A percentile compares a stretch with the other conserved stretches of the same genome.
phyloP scores from a whole-genome alignment of 1,139 yeast genomes.

The Spencermartinsiella ligniputridi region DNA sequence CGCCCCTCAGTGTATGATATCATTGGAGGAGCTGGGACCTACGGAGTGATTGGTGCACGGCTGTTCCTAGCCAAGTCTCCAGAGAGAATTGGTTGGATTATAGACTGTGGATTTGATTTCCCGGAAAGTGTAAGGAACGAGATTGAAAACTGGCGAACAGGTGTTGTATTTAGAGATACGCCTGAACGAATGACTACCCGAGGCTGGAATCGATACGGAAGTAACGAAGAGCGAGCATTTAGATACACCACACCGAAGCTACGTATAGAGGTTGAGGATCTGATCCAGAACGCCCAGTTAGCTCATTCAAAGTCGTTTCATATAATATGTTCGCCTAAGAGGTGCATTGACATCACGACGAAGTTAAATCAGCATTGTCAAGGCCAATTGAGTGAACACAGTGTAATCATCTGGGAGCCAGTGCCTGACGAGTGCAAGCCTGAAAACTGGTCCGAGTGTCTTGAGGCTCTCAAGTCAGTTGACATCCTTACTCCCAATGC shows the following conservation, averaged over 20 bases:
- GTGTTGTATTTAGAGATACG: conserved; percentile 52
- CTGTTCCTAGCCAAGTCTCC: conserved; percentile 42
- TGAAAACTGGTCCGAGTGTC: conserved; percentile 43
- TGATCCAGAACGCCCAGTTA: conserved; percentile 39
- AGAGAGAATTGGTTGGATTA: conserved; percentile 54
- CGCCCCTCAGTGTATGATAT: conserved; percentile 48
- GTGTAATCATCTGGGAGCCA: conserved; percentile 69
- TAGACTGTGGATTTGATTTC: conserved; percentile 78
- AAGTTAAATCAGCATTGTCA: conserved; percentile 24
- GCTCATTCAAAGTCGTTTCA: conserved; percentile 53
- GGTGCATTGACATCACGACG: conserved; percentile 49
- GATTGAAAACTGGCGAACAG: conserved; percentile 59
- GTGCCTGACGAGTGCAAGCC: conserved; percentile 68
- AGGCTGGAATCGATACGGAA: conserved; percentile 74
- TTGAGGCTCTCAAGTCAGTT: conserved; percentile 43
- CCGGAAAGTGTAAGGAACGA: conserved; percentile 47
- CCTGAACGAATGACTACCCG: conserved; percentile 60
- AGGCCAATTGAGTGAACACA: neutral
- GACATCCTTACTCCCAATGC: conserved; percentile 78
- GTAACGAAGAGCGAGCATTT: conserved; percentile 51
- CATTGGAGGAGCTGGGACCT: conserved; percentile 90
- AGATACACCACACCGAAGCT: conserved; percentile 58
- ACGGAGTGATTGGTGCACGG: conserved; percentile 73
- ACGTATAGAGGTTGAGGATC: conserved; percentile 59
- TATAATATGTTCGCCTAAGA: conserved; percentile 65